A percentile compares a stretch with the other conserved stretches of the same genome.
phyloP scores from a whole-genome alignment of 345 rosid genomes.

The Salix caprea region DNA sequence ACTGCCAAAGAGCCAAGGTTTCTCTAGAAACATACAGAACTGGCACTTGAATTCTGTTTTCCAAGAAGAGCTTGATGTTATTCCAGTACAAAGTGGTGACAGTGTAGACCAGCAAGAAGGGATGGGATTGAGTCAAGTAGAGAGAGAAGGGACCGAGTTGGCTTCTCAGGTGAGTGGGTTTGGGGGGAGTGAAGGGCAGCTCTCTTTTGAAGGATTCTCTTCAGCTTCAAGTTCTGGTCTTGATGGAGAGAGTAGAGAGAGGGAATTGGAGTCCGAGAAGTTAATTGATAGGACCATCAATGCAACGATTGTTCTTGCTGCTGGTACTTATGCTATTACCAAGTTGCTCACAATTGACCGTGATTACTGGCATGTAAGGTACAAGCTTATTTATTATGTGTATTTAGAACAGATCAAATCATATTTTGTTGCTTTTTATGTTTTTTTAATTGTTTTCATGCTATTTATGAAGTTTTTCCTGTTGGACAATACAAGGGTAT shows the following conservation, averaged over 20 bases:
- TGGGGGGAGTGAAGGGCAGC: conserved; percentile 47
- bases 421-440: neutral
- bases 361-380: conserved; percentile 89
- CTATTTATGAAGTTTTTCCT: neutral
- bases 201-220: conserved; percentile 78
- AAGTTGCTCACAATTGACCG: conserved; percentile 86
- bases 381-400: neutral
- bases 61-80: conserved; percentile 52
- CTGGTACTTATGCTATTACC: conserved; percentile 74
- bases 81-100: conserved; percentile 62
- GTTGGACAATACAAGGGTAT: neutral
- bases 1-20: conserved; percentile 24
- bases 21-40: conserved; percentile 39
- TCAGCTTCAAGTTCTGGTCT: conserved; percentile 32
- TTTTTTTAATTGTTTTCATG: neutral
- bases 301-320: conserved; percentile 73
- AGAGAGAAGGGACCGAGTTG: conserved; percentile 44
- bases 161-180: conserved; percentile 60
- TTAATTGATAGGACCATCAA: conserved; percentile 63
- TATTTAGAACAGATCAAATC: neutral
- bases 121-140: conserved; percentile 39
- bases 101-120: conserved; percentile 54
- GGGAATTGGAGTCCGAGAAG: conserved; percentile 44
- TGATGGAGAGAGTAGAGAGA: conserved; percentile 25
- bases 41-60: conserved; percentile 40